These are phyloP conservation scores for Phytophthora hybrid DNA, from an alignment of 352 stramenopile species.

Conservation along the genomic window DNA sequence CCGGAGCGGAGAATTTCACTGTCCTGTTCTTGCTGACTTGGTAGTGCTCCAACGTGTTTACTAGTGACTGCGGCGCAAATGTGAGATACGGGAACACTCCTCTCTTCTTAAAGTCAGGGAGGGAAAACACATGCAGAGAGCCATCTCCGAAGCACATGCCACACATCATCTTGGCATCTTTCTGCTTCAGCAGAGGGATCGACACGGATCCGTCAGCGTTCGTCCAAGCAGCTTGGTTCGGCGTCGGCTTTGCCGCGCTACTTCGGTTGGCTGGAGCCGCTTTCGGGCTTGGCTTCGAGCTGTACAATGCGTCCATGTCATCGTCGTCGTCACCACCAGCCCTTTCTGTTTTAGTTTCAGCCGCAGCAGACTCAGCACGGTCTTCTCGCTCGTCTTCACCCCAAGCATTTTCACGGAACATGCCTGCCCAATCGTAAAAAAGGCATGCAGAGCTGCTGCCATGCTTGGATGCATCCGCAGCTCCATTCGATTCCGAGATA, in stretches of 20 bases:
- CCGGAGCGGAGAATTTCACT: constrained; percentile 62
- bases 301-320: constrained; percentile 80
- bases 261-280: constrained; percentile 20
- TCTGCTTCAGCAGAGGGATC: constrained; percentile 55
- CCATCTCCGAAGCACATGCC: constrained; percentile 84
- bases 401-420: constrained; percentile 77
- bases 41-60: constrained; percentile 80
- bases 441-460: constrained; percentile 77
- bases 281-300: constrained; percentile 49
- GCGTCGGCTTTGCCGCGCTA: constrained; percentile 12
- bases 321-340: constrained; percentile 60
- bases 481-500: constrained; percentile 38
- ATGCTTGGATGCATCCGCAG: constrained; percentile 33
- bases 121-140: constrained; percentile 83
- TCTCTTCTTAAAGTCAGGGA: constrained; percentile 85
- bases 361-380: constrained; percentile 18
- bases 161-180: constrained; percentile 83
- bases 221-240: constrained; percentile 12
- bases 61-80: constrained; percentile 78
- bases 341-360: constrained; percentile 22
- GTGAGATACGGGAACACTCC: constrained; percentile 86
- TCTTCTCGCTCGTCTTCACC: constrained; percentile 62
- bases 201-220: constrained; percentile 58
- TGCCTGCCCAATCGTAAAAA: constrained; percentile 87
- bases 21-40: constrained; percentile 64